Evolutionary conservation across 306 rosid species (phyloP).

Genomic region (Begonia loranthoides): DNA sequence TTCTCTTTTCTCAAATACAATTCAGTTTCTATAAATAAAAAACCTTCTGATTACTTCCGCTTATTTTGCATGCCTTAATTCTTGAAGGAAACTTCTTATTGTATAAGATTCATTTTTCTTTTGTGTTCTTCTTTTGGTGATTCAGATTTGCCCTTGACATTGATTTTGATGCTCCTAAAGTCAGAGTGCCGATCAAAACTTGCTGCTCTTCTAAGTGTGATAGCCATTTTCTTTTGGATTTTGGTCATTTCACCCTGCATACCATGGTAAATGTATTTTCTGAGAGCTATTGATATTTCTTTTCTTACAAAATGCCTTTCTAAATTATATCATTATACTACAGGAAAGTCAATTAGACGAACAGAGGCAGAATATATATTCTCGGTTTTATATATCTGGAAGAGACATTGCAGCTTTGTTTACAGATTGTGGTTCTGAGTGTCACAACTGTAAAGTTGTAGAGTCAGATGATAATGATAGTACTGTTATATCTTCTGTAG

Average conservation of each 20-base stretch:
- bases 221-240: constrained; percentile 82
- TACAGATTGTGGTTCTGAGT: constrained; percentile 61
- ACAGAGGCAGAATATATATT: constrained; percentile 56
- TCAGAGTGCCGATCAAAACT: constrained; percentile 75
- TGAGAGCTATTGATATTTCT: constrained; percentile 6
- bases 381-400: constrained; percentile 76
- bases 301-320: constrained; percentile 13
- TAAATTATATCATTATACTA: constrained; percentile 13
- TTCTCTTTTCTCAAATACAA: too few relatives aligned
- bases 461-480: constrained; percentile 26
- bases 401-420: constrained; percentile 94
- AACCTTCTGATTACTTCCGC: too few relatives aligned
- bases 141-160: constrained; percentile 92
- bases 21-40: too few relatives aligned
- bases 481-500: constrained; percentile 17
- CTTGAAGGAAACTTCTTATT: too few relatives aligned
- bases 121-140: constrained; percentile 15
- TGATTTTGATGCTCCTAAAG: constrained; percentile 97
- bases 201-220: constrained; percentile 55
- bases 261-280: constrained; percentile 49
- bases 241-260: constrained; percentile 85
- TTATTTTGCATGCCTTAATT: too few relatives aligned
- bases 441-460: constrained; percentile 37
- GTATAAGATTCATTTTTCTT: too few relatives aligned
- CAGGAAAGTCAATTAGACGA: constrained; percentile 69